phyloP scores from a whole-genome alignment of 2,329 filamentous ascomycete species.

The Celoporthe dispersa region DNA sequence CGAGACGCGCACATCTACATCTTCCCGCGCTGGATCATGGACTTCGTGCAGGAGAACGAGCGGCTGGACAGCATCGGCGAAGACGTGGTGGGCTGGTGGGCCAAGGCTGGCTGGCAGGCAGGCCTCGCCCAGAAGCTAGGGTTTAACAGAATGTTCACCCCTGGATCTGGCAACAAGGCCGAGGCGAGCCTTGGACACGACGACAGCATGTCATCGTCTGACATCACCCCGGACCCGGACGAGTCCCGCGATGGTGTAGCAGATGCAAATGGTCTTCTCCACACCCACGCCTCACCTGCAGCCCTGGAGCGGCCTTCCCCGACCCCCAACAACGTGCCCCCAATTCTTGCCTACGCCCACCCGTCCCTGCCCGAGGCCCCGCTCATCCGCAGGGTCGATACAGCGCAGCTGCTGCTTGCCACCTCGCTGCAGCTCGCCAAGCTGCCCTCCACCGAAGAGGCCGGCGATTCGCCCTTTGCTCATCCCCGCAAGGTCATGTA shows the following conservation, averaged over 20 bases:
- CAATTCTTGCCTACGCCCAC: constrained; percentile 83
- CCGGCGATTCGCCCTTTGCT: constrained; percentile 71
- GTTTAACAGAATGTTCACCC: constrained; percentile 67
- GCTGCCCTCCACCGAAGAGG: constrained; percentile 71
- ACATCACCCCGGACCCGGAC: constrained; percentile 30
- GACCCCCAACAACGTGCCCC: constrained; percentile 55
- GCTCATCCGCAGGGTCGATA: constrained; percentile 87
- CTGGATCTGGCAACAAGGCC: constrained; percentile 36
- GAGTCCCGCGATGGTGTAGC: constrained; percentile 9
- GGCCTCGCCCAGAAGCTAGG: constrained; percentile 79
- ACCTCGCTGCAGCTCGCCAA: constrained; percentile 88
- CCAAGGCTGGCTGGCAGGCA: constrained; percentile 89
- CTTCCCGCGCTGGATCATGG: constrained; percentile 88
- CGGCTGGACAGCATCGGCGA: constrained; percentile 87
- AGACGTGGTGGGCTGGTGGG: constrained; percentile 93
- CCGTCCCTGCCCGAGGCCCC: constrained; percentile 59
- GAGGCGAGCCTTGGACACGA: constrained; percentile 38
- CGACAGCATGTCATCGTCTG: constrained; percentile 34
- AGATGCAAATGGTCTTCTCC: constrained; percentile 2
- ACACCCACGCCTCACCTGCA: constrained; percentile 12
- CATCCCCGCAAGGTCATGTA: constrained; percentile 82
- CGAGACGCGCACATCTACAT: constrained; percentile 95
- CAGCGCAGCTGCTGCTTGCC: constrained; percentile 76
- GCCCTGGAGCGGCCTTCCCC: constrained; percentile 4
- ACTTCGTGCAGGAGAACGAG: constrained; percentile 80